Conservation (phyloP, 1,139 yeast genomes). For the Protomyces pachydermus region DNA sequence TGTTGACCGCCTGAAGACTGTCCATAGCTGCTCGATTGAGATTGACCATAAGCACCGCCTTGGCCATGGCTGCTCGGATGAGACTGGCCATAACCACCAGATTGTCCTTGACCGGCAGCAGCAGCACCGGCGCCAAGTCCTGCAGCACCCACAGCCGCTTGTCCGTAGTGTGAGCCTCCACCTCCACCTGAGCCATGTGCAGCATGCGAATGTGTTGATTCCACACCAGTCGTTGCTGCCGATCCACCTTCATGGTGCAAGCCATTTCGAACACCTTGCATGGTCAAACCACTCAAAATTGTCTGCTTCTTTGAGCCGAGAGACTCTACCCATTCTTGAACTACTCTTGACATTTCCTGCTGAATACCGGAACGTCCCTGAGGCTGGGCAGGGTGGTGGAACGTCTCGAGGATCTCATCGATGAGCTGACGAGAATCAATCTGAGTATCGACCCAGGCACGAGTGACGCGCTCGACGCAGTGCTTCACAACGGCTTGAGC, state of each 20-base stretch:
- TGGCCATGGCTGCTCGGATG: neutral
- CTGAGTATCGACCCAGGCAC: conserved; percentile 34
- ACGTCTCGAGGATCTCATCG: conserved; percentile 32
- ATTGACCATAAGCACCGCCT: neutral
- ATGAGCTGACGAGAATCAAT: conserved; percentile 31
- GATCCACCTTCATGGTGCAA: conserved; percentile 30
- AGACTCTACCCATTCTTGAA: conserved; percentile 32
- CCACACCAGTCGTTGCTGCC: conserved; percentile 6
- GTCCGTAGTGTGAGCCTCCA: neutral
- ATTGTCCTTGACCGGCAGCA: neutral
- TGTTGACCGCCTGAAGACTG: neutral
- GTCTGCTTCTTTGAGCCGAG: conserved; percentile 27
- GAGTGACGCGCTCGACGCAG: conserved; percentile 48
- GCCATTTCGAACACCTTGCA: conserved; percentile 34
- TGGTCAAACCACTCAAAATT: conserved; percentile 32
- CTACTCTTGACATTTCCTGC: conserved; percentile 32
- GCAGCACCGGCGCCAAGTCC: neutral
- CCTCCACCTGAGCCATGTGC: neutral
- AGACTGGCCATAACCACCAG: neutral
- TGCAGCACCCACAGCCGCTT: neutral
- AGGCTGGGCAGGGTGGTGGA: conserved; percentile 35
- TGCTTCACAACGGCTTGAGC: conserved; percentile 50
- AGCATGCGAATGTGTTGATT: conserved; percentile 3
- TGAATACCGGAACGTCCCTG: conserved; percentile 32
- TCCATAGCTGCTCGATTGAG: neutral